Evolutionary conservation across 1,139 yeast genomes (phyloP), one percentile per base, ranked within the genome.

Genomic region (Debaryomycetaceae sp.): DNA sequence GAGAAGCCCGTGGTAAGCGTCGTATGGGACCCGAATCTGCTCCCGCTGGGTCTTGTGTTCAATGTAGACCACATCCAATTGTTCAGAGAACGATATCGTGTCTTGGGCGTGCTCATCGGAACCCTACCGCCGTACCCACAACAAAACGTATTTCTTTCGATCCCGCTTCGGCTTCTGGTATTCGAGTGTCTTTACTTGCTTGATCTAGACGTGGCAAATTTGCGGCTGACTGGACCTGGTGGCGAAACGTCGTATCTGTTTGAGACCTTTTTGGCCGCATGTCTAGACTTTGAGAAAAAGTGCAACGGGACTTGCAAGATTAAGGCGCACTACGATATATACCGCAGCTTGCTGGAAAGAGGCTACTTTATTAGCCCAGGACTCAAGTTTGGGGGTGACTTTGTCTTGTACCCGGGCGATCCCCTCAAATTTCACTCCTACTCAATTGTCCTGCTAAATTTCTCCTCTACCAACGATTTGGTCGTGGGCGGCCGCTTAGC

Each of bases 321-420:
- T 11, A 15, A 25, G 4, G 27, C 32, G 11, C 29, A 36, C 24
- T 41, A 40, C 28, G 27, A 25, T 11, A 32, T 34, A 8, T 40
- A 29, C 29, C 52, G 54, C 25, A 49, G 59, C 30, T 50, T 82
- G 27, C 73, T 68, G 34, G 38, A 45, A 1, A 43, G 47, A 13
- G 73, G 69, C 1, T 77, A 66, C 46, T 80, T 48, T 41, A 39
- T 86, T 15, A 65, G 86, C 22, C 95, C 97, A 0, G 98, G 97
- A 0, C 59, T 86, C 25, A 66, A 95, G 35, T 90, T 87, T 49
- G 98, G 98, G 1, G 93, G 95, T 3, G 76, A 77, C 34, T 85
- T 75, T 44, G 71, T 90, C 30, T 86, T 90, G 2, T 90, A 90
- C 42, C 97, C 97, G 0, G 97, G 96, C 1, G 98, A 90, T 47